A percentile compares a stretch with the other conserved stretches of the same genome.
Evolutionary conservation across 2,329 filamentous ascomycete species (phyloP).

Genomic region (Ophiosphaerella narmari): DNA sequence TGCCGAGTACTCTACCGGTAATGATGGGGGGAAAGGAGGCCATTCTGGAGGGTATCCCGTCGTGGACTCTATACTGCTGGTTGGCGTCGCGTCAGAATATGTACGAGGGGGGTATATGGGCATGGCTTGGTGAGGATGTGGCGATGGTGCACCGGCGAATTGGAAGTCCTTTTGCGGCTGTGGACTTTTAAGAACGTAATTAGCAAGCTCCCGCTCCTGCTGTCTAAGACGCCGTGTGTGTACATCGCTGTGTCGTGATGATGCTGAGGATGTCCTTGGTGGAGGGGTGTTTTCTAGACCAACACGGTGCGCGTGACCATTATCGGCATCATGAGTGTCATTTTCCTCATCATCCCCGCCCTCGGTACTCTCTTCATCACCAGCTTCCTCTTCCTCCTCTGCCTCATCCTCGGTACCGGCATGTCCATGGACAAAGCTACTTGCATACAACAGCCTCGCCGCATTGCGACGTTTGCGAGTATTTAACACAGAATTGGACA

Average conservation of each 20-base stretch:
- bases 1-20: conserved; percentile 32
- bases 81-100: conserved; percentile 32
- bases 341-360: conserved; percentile 25
- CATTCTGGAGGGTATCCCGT: conserved; percentile 25
- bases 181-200: conserved; percentile 43
- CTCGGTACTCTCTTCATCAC: conserved; percentile 16
- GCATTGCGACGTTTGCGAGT: conserved; percentile 19
- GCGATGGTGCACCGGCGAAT: conserved; percentile 30
- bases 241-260: conserved; percentile 30
- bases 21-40: conserved; percentile 29
- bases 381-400: conserved; percentile 13
- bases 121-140: conserved; percentile 27
- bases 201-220: conserved; percentile 40
- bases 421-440: conserved; percentile 38
- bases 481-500: conserved; percentile 13
- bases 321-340: conserved; percentile 10
- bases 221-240: conserved; percentile 33
- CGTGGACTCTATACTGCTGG: conserved; percentile 20
- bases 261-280: conserved; percentile 25
- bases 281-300: conserved; percentile 22
- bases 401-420: conserved; percentile 17
- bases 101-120: conserved; percentile 35
- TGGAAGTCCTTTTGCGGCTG: conserved; percentile 41
- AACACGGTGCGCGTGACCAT: conserved; percentile 13
- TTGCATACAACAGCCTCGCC: conserved; percentile 38